Base-by-base conservation (phyloP, 2,329 filamentous ascomycete species). In the Fusarium sp. region DNA sequence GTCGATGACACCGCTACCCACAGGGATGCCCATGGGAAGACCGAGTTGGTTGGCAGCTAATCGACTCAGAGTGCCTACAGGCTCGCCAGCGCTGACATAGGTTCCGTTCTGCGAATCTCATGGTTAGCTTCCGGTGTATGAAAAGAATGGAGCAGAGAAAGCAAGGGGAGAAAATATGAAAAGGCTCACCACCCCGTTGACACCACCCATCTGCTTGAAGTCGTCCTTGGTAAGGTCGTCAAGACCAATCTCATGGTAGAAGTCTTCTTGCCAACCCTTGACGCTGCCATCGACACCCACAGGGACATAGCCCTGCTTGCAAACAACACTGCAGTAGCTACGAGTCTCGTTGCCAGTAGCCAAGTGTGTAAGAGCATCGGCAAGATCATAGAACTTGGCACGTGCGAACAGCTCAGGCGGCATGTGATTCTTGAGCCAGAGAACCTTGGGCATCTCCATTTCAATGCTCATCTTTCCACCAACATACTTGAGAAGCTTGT, bases 391-490 rank as follows among this genome's bases (percentile, higher is more conserved):
- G 80, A 99, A 99, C 83, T 97, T 98, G 90, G 95, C 98, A 70
- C 92, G 91, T 62, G 92, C 91, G 78, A 98, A 99, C 20, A 96
- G 86, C 77, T 97, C 93, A 61, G 92, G 88, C 5, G 96, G 93
- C 96, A 99, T 98, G 84, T 98, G 90, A 83, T 97, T 97, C 88
- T 98, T 98, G 79, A 99, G 88, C 96, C 96, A 99, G 64, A 98
- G 87, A 3, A 98, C 94, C 84, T 99, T 99, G 72, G 96, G 96
- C 62, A 99, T 97, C 82, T 99, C 96, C 96, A 99, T 99, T 86
- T 99, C 96, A 73, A 98, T 95, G 80, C 94, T 97, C 96, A 99
- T 99, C 81, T 93, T 95, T 71, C 96, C 96, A 75, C 96, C 96
- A 22, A 99, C 96, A 80, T 99, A 99, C 78, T 94, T 93, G 65